These are phyloP conservation scores for Dendrostoma leiphaemia DNA, from an alignment of 2,329 filamentous ascomycete genomes.

Conservation along the genomic window DNA sequence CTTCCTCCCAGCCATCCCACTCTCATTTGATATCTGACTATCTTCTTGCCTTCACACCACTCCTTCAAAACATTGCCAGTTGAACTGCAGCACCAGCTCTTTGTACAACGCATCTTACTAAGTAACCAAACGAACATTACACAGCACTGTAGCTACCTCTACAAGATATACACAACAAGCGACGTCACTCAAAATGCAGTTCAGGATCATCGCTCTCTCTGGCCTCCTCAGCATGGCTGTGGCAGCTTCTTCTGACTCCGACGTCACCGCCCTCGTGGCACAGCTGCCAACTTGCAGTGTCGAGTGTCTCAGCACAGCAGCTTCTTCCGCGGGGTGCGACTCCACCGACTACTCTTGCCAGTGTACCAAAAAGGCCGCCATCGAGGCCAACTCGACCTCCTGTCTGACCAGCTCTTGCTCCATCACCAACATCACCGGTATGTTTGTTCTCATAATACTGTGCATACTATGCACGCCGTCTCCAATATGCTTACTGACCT, in stretches of 20 bases:
- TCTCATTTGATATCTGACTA: background rate
- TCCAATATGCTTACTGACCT: background rate
- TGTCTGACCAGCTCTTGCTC: constrained; percentile 13
- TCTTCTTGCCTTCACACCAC: background rate
- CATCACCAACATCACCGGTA: constrained; percentile 15
- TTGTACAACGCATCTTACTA: background rate
- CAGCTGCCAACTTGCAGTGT: constrained; percentile 17
- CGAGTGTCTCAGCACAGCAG: constrained; percentile 10
- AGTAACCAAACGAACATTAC: background rate
- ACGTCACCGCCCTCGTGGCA: constrained; percentile 6
- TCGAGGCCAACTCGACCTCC: constrained; percentile 3
- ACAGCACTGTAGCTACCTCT: constrained; percentile 11
- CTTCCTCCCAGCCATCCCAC: background rate
- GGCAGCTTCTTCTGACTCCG: constrained; percentile 6
- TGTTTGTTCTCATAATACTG: background rate
- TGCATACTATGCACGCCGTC: no score
- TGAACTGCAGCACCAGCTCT: background rate
- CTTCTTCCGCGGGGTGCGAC: constrained; percentile 10
- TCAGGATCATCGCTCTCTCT: constrained; percentile 16
- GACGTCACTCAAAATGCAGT: constrained; percentile 15
- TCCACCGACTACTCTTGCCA: constrained; percentile 15
- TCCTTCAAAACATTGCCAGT: background rate
- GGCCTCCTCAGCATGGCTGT: constrained; percentile 12
- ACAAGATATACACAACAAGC: background rate
- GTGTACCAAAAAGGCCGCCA: constrained; percentile 11